Percentiles rank a stretch among this genome's conserved stretches.
Conservation (phyloP, 805 yeast species). For the Yamadazyma philogaea region DNA sequence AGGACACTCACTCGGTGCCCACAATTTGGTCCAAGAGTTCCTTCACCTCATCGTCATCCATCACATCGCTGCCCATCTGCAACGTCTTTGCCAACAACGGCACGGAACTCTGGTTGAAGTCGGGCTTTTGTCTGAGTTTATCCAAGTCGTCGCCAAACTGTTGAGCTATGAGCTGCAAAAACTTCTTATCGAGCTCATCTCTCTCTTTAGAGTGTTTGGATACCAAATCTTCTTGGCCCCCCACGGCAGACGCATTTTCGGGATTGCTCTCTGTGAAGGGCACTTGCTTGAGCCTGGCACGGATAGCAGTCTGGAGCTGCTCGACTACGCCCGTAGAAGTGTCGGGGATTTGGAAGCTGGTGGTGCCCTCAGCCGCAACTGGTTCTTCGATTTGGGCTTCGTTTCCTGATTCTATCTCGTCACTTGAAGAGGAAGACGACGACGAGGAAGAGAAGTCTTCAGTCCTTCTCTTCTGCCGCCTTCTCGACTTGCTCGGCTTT, state of each 20-base stretch:
- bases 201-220: conserved; percentile 20
- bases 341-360: not conserved
- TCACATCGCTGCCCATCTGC: conserved; percentile 57
- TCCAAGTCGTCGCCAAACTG: conserved; percentile 62
- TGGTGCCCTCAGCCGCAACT: not conserved
- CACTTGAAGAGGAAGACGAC: conserved; percentile 37
- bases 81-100: conserved; percentile 54
- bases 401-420: not conserved
- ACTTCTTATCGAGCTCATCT: conserved; percentile 46
- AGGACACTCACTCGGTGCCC: not conserved
- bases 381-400: not conserved
- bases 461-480: conserved; percentile 80
- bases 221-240: conserved; percentile 16
- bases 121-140: conserved; percentile 54
- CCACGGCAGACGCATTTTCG: conserved; percentile 16
- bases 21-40: not conserved
- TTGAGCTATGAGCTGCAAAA: conserved; percentile 52
- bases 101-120: conserved; percentile 56
- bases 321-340: conserved; percentile 5
- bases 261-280: conserved; percentile 9
- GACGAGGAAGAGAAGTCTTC: conserved; percentile 59
- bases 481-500: conserved; percentile 29
- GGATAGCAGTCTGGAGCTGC: conserved; percentile 14
- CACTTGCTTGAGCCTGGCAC: conserved; percentile 12
- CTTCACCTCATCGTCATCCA: conserved; percentile 43